Base-by-base conservation (phyloP, 352 stramenopile genomes). In the Globisporangium perplexum region DNA sequence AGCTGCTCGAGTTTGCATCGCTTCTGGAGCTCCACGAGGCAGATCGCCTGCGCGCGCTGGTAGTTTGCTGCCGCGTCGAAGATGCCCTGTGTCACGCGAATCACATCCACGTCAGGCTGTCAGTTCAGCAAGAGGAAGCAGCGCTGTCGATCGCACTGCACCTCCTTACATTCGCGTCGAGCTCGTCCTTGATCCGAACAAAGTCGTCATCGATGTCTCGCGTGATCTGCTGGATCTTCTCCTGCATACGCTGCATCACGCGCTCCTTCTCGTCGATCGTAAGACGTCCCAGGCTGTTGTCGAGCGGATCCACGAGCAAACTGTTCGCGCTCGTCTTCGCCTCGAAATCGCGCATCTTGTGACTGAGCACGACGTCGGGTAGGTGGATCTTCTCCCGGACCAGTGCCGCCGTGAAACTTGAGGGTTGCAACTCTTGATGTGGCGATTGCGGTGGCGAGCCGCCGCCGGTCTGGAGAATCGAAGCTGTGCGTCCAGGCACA, bases 271-370 rank as follows among this genome's bases (percentile, higher is more conserved):
- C 77, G 51, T 89, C 77, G 20, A 91, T 60, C 28, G 62, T 79
- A 23, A 91, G 60, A 3, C 65, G 66, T 12, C 76, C 68, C 36
- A 91, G 61, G 50, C 63, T 71, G 5, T 64, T 72, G 42, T 87
- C 76, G 10, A 82, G 56, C 45, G 78, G 77, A 35, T 88, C 77
- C n/a, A 70, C 60, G 39, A 84, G 71, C 26, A 87, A 50, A 12
- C 57, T 67, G 18, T 74, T 72, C 10, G 66, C 55, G 52, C 71
- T 78, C 30, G 75, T 83, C 31, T 82, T 81, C 17, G 78, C 77
- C 52, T 92, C 78, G 57, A 90, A 90, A 42, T 88, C 77, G 53
- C 80, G 65, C 77, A 89, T 86, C 50, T 92, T 92, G 63, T 92
- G 78, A 53, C 70, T 68, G 41, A 92, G 46, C 42, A 92, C 71